Percentiles rank a stretch among this genome's conserved stretches.
Conservation (phyloP, 495 filamentous ascomycete species). For the Tirmania nivea region DNA sequence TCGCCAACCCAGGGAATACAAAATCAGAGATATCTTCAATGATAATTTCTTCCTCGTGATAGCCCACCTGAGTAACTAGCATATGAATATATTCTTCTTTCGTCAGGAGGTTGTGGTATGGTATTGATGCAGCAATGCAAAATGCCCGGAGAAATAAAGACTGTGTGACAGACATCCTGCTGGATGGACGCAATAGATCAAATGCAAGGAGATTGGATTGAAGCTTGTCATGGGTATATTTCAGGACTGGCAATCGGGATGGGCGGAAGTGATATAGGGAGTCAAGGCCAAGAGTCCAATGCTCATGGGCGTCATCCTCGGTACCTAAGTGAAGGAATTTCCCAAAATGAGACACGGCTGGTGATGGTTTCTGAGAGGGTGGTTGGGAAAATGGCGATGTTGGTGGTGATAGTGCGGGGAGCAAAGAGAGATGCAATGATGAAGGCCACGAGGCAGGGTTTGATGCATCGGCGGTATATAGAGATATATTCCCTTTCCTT, state of each 20-base stretch:
- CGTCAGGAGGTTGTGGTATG: slow-evolving; percentile 25
- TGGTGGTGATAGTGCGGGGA: background rate
- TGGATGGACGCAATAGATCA: slow-evolving; percentile 1
- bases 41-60: slow-evolving; percentile 19
- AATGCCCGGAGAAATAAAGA: slow-evolving; percentile 18
- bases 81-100: slow-evolving; percentile 25
- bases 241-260: background rate
- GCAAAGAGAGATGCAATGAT: background rate
- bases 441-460: background rate
- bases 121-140: slow-evolving; percentile 20
- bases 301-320: background rate
- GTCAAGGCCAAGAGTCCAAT: slow-evolving; percentile 6
- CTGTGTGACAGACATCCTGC: background rate
- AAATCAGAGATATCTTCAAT: slow-evolving; percentile 25
- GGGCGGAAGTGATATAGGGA: slow-evolving; percentile 5
- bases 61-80: slow-evolving; percentile 20
- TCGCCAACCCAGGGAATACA: slow-evolving; percentile 24
- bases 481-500: background rate
- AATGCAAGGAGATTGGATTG: slow-evolving; percentile 4
- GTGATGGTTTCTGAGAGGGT: background rate
- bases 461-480: background rate
- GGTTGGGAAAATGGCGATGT: background rate
- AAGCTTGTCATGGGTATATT: background rate
- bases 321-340: no score
- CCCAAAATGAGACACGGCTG: background rate